Base-by-base conservation (phyloP, 164 flowering plant species). In the Protea cynaroides region DNA sequence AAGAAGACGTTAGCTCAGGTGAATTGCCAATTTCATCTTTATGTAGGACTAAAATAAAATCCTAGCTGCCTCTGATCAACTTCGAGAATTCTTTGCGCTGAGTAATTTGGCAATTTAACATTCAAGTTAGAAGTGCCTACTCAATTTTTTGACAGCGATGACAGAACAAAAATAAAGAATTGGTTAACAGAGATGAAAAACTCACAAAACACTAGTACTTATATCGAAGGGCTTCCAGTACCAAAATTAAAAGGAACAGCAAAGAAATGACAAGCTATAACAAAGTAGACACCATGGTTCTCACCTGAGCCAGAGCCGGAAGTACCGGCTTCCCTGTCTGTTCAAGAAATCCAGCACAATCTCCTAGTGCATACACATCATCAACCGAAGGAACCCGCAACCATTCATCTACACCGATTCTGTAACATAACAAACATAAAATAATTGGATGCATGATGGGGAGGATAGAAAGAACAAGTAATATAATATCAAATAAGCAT, bases 281-380 rank as follows among this genome's bases (percentile, higher is more conserved):
- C 14, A 37, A 61, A 24, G 25, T 6, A 2, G 24, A 25, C 13
- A 10, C n/a, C 21, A 17, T 18, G 37, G 58, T n/a, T 24, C 65
- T 56, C 14, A 84, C 97, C 92, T 92, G 95, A 76, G 96, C 98
- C 19, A 92, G 75, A 67, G 95, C 96, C 25, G 98, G 98, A 69
- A 92, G 95, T 23, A 89, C 95, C 25, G 70, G 89, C 72, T 40
- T 77, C 46, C 95, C 95, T 9, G 92, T 83, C 12, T 79, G 67
- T 71, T 86, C 91, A 38, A 92, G 86, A 75, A 88, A 92, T 59
- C 98, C 98, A 60, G 92, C 89, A 65, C 93, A 92, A 67, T 92
- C 98, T 44, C 98, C 98, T 7, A 92, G 65, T 24, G 96, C 90
- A 83, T 85, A 92, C 50, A 92, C 96, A 76, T 92, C 96, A 63